Conservation (phyloP, 371 early-diverging fungal species). For the Actinomortierella wolfii region DNA sequence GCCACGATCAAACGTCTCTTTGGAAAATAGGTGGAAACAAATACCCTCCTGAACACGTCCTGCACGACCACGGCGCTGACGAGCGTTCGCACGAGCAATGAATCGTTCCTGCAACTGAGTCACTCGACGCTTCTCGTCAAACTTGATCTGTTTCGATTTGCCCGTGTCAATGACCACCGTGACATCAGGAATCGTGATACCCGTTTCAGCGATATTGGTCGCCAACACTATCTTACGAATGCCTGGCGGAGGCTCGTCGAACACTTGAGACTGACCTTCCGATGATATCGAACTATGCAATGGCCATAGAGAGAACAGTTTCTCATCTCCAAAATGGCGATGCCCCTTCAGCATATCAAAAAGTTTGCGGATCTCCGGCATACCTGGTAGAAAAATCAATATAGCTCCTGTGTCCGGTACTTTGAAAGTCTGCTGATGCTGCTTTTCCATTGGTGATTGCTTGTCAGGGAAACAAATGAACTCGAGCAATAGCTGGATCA, state of each 20-base stretch:
- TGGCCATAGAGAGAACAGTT: slow-evolving; percentile 65
- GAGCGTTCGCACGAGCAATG: slow-evolving; percentile 83
- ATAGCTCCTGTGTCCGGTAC: slow-evolving; percentile 75
- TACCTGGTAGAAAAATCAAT: slow-evolving; percentile 89
- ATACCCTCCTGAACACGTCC: slow-evolving; percentile 88
- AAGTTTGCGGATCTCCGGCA: slow-evolving; percentile 73
- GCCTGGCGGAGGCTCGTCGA: slow-evolving; percentile 63
- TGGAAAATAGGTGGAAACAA: slow-evolving; percentile 75
- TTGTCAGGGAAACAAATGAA: slow-evolving; percentile 55
- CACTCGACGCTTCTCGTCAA: slow-evolving; percentile 71
- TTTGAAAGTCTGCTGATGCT: neutral
- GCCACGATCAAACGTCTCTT: slow-evolving; percentile 52
- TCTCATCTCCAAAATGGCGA: slow-evolving; percentile 49
- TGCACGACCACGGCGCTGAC: slow-evolving; percentile 93
- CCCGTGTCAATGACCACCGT: slow-evolving; percentile 95
- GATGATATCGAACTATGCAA: slow-evolving; percentile 82
- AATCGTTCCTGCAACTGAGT: slow-evolving; percentile 70
- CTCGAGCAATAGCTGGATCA: slow-evolving; percentile 65
- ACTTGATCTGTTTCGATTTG: slow-evolving; percentile 79
- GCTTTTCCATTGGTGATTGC: slow-evolving; percentile 13
- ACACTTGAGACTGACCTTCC: slow-evolving; percentile 70
- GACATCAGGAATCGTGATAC: slow-evolving; percentile 94
- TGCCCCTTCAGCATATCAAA: slow-evolving; percentile 61
- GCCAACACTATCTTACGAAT: slow-evolving; percentile 86
- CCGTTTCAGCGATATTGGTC: slow-evolving; percentile 96